phyloP scores from a whole-genome alignment of 2,329 filamentous ascomycete species.

The Xylariaceae sp. region DNA sequence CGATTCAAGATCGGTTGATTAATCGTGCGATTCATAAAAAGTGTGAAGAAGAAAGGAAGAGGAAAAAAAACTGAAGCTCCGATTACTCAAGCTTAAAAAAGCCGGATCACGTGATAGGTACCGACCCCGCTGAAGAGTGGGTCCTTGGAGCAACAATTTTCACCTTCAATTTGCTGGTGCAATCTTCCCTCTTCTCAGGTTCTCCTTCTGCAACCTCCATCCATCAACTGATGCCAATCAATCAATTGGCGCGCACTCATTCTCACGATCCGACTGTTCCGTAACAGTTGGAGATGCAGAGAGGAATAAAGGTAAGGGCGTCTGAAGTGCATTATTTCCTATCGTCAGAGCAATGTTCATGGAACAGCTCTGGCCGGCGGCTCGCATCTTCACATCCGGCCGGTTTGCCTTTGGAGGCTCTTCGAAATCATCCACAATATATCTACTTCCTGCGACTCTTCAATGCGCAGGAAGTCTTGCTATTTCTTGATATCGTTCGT shows the following conservation, averaged over 20 bases:
- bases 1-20: conserved; percentile 56
- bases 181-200: no score
- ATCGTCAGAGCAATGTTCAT: background rate
- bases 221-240: background rate
- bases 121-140: background rate
- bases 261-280: background rate
- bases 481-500: conserved; percentile 48
- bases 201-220: background rate
- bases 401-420: background rate
- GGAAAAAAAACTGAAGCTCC: background rate
- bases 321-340: background rate
- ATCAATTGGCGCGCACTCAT: conserved; percentile 1
- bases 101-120: conserved; percentile 9
- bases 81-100: background rate
- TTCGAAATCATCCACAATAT: conserved; percentile 47
- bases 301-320: background rate
- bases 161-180: background rate
- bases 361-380: background rate
- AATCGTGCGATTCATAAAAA: conserved; percentile 46
- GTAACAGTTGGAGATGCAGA: background rate
- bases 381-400: no score
- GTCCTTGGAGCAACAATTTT: background rate
- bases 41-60: conserved; percentile 43
- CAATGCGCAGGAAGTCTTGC: conserved; percentile 58
- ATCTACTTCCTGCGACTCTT: conserved; percentile 56